Evolutionary conservation across 2,329 filamentous ascomycete species (phyloP).

Genomic region (Penicillium palitans): DNA sequence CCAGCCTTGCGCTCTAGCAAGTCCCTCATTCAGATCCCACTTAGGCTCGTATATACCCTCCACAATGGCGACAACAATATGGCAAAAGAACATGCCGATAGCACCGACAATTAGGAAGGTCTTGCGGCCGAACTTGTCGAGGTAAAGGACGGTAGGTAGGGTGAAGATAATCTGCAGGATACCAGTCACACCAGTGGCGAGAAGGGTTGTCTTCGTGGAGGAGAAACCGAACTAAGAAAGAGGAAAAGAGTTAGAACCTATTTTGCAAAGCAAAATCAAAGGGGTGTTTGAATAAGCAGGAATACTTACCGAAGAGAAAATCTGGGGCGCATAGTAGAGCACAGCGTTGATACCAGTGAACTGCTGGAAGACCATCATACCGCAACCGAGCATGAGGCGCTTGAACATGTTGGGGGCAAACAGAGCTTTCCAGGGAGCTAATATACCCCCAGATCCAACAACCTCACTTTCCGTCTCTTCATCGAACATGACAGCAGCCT

Average conservation of each 20-base stretch:
- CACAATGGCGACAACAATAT: conserved; percentile 65
- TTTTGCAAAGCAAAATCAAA: neutral
- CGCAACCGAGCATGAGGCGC: conserved; percentile 28
- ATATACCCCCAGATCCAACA: conserved; percentile 17
- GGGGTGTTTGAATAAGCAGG: too few relatives aligned
- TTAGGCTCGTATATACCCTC: conserved; percentile 52
- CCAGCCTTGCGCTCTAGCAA: conserved; percentile 65
- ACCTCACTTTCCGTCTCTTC: conserved; percentile 65
- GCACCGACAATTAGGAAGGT: conserved; percentile 50
- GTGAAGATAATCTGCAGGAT: conserved; percentile 40
- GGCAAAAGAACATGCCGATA: conserved; percentile 68
- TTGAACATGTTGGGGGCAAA: conserved; percentile 32
- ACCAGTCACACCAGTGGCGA: conserved; percentile 31
- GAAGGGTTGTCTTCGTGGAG: conserved; percentile 26
- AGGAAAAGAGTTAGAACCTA: neutral
- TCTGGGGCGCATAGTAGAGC: conserved; percentile 40
- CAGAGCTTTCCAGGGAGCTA: conserved; percentile 31
- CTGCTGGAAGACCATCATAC: conserved; percentile 46
- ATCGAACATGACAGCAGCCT: conserved; percentile 75
- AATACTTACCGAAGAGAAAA: conserved; percentile 18
- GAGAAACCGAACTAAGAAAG: conserved; percentile 23
- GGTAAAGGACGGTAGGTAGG: conserved; percentile 38
- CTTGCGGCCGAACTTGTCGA: conserved; percentile 43
- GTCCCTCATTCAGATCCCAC: conserved; percentile 48
- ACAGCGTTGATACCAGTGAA: conserved; percentile 53